A percentile compares a stretch with the other conserved stretches of the same genome.
Evolutionary conservation across 2,329 filamentous ascomycete genomes (phyloP).

Genomic region (Parastagonospora nodorum): DNA sequence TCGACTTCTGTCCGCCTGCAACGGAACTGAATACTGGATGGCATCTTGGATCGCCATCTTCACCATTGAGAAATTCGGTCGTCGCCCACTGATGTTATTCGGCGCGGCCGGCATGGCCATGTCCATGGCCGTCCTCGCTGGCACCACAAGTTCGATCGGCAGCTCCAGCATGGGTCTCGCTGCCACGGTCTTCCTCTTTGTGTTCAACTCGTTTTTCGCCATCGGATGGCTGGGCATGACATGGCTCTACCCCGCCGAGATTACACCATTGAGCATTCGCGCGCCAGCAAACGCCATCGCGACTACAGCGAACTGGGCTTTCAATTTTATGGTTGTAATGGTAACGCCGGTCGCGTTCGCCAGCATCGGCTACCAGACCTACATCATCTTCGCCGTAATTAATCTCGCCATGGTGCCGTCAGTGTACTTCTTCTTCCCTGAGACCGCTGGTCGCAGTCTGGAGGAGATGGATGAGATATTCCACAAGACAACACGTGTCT

Average conservation of each 20-base stretch:
- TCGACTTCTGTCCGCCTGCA: slow-evolving; percentile 47
- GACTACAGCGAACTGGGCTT: slow-evolving; percentile 60
- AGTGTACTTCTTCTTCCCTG: slow-evolving; percentile 66
- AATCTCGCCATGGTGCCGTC: slow-evolving; percentile 62
- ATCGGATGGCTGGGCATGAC: slow-evolving; percentile 76
- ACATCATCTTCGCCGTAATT: slow-evolving; percentile 62
- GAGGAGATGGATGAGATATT: slow-evolving; percentile 65
- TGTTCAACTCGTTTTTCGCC: slow-evolving; percentile 93
- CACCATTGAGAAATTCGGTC: slow-evolving; percentile 47
- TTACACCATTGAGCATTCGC: slow-evolving; percentile 86
- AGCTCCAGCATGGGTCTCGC: slow-evolving; percentile 40
- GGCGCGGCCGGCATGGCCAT: slow-evolving; percentile 43
- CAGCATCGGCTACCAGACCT: slow-evolving; percentile 61
- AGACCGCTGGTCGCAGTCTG: slow-evolving; percentile 57
- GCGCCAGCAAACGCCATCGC: slow-evolving; percentile 86
- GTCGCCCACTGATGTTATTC: slow-evolving; percentile 46
- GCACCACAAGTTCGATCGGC: slow-evolving; percentile 34
- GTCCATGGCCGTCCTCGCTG: slow-evolving; percentile 44
- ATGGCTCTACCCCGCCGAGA: slow-evolving; percentile 71
- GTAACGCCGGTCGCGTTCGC: slow-evolving; percentile 66
- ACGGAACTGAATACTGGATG: slow-evolving; percentile 49
- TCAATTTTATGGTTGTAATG: slow-evolving; percentile 68
- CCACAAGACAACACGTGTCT: slow-evolving; percentile 57
- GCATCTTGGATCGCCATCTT: slow-evolving; percentile 50
- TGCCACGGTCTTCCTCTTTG: slow-evolving; percentile 80